Evolutionary conservation across 2,329 filamentous ascomycete genomes (phyloP).

Genomic region (Neofusicoccum cordaticola): DNA sequence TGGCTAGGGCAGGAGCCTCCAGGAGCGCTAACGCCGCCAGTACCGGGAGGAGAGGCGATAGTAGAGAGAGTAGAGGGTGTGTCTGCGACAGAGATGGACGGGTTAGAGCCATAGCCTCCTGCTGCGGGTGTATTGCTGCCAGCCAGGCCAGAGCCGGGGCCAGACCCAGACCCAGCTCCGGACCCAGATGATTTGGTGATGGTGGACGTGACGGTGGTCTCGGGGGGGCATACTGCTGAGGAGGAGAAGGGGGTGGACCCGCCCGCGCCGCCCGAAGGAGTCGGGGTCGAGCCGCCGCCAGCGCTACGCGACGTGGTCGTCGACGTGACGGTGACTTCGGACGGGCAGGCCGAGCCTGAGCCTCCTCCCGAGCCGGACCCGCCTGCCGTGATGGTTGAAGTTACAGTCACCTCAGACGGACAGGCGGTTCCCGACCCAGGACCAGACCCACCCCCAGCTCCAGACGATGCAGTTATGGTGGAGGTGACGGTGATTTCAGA

Average conservation of each 20-base stretch:
- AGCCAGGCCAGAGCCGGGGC: neutral
- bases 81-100: neutral
- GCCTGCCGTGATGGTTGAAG: neutral
- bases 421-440: neutral
- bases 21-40: neutral
- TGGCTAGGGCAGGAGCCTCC: neutral
- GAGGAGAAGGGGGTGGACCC: neutral
- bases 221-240: neutral
- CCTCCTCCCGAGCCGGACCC: neutral
- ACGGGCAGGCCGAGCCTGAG: neutral
- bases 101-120: neutral
- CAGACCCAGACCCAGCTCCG: slow-evolving; percentile 2
- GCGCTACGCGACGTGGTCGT: neutral
- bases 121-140: neutral
- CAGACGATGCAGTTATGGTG: neutral
- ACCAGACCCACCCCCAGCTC: neutral
- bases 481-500: neutral
- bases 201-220: neutral
- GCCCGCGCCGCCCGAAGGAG: neutral
- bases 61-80: neutral
- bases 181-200: neutral
- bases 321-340: slow-evolving; percentile 3
- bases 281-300: neutral
- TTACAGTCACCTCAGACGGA: neutral
- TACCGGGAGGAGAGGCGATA: neutral